Percentiles rank a stretch among this genome's conserved stretches.
Conservation (phyloP, 768 basidiomycete species). For the Xerocomellus chrysenteron region DNA sequence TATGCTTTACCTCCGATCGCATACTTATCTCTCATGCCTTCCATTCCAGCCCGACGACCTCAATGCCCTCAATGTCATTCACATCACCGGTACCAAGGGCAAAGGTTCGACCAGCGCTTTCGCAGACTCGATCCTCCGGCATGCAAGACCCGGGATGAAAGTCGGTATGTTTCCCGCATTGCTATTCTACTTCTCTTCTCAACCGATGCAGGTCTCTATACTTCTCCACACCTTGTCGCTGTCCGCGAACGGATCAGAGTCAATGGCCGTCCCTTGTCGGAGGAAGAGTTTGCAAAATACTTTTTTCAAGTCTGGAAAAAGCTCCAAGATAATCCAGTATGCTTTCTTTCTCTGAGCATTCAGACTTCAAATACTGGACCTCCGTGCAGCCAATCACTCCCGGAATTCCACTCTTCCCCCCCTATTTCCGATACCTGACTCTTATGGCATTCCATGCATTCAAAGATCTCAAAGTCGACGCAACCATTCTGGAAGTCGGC, state of each 20-base stretch:
- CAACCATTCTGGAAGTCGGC: constrained; percentile 94
- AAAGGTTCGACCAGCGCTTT: constrained; percentile 98
- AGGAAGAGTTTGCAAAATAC: constrained; percentile 83
- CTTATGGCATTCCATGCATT: constrained; percentile 92
- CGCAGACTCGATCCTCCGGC: constrained; percentile 80
- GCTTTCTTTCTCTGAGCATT: constrained; percentile 8
- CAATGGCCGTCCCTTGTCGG: constrained; percentile 86
- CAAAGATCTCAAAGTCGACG: constrained; percentile 75
- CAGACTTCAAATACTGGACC: background rate
- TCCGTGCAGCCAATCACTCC: constrained; percentile 42
- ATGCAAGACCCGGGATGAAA: constrained; percentile 70
- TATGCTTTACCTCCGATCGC: constrained; percentile 37
- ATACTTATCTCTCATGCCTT: constrained; percentile 13
- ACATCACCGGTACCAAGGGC: constrained; percentile 97
- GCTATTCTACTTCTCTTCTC: background rate
- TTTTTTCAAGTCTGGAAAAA: constrained; percentile 97
- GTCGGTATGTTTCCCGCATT: constrained; percentile 54
- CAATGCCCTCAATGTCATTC: constrained; percentile 87
- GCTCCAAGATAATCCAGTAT: constrained; percentile 65
- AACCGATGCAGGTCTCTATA: constrained; percentile 73
- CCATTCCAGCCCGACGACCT: constrained; percentile 68
- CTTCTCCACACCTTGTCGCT: constrained; percentile 93
- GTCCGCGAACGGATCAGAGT: constrained; percentile 95
- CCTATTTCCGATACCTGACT: constrained; percentile 93
- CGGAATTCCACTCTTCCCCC: constrained; percentile 72